phyloP scores from a whole-genome alignment of 108 stramenopile genomes.

The Skeletonema tropicum region DNA sequence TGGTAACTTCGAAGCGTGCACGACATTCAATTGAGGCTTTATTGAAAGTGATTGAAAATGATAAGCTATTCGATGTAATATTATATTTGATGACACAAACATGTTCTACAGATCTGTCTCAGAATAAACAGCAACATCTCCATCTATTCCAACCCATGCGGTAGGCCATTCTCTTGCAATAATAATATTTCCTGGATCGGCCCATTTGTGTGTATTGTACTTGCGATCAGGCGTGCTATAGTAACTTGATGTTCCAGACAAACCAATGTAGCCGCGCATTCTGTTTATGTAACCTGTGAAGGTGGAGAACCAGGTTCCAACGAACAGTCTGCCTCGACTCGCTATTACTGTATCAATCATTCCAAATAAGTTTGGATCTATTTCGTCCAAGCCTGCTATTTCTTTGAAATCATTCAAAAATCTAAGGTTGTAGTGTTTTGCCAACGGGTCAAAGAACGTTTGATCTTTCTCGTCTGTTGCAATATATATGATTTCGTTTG shows the following conservation, averaged over 20 bases:
- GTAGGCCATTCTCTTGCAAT: slow-evolving; percentile 54
- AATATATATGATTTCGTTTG: slow-evolving; percentile 72
- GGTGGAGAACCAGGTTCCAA: slow-evolving; percentile 92
- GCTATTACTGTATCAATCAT: slow-evolving; percentile 95
- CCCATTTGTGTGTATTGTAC: slow-evolving; percentile 62
- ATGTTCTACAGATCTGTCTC: slow-evolving; percentile 16
- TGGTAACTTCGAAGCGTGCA: too few relatives aligned
- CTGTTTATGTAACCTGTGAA: slow-evolving; percentile 95
- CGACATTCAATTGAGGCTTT: too few relatives aligned
- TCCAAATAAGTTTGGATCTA: slow-evolving; percentile 89
- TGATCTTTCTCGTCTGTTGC: slow-evolving; percentile 88
- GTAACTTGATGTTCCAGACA: slow-evolving; percentile 70
- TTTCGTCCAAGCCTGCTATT: slow-evolving; percentile 53
- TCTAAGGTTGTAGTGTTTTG: slow-evolving; percentile 61
- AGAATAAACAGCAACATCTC: slow-evolving; percentile 58
- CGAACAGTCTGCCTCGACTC: slow-evolving; percentile 83
- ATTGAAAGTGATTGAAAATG: too few relatives aligned
- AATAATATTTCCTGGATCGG: slow-evolving; percentile 35
- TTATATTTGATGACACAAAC: too few relatives aligned
- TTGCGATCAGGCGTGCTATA: slow-evolving; percentile 65
- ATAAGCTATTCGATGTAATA: too few relatives aligned
- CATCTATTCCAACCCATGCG: slow-evolving; percentile 79
- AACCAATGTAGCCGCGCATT: slow-evolving; percentile 79
- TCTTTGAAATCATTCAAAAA: slow-evolving; percentile 83
- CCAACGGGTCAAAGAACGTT: slow-evolving; percentile 81